A percentile compares a stretch with the other conserved stretches of the same genome.
Evolutionary conservation across 495 filamentous ascomycete species (phyloP).

Genomic region (Aspergillus asperescens): DNA sequence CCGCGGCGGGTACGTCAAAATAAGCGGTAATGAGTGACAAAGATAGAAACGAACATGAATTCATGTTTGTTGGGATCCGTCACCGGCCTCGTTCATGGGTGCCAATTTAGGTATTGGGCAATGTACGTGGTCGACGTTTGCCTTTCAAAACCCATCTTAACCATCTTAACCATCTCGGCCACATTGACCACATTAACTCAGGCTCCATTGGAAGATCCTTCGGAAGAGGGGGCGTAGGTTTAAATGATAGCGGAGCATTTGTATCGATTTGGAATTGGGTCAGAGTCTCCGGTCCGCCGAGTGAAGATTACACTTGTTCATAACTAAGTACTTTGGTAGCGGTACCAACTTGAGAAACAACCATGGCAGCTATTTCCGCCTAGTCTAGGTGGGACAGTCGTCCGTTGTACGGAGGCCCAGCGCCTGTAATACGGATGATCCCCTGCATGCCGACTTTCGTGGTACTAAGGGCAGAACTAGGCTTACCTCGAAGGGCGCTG

Average conservation of each 20-base stretch:
- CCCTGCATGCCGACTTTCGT: neutral
- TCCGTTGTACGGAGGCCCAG: neutral
- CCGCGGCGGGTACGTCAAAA: no score
- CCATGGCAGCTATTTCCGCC: neutral
- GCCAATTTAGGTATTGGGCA: neutral
- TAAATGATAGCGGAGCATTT: constrained; percentile 3
- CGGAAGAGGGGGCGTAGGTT: neutral
- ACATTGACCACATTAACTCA: no score
- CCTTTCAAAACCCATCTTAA: neutral
- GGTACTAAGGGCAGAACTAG: neutral
- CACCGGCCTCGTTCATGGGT: no score
- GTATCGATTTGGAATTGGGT: constrained; percentile 3
- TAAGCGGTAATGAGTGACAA: no score
- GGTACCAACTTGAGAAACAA: neutral
- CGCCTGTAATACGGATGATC: neutral
- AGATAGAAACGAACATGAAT: no score
- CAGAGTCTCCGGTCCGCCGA: constrained; percentile 4
- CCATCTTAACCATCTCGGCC: neutral
- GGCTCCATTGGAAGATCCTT: constrained; percentile 2
- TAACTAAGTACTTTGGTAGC: neutral
- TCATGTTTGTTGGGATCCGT: no score
- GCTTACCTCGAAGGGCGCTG: neutral
- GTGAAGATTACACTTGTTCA: constrained; percentile 1
- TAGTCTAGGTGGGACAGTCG: neutral
- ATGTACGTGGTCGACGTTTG: neutral